Evolutionary conservation across 129 eudicot genomes (phyloP), one percentile per base, ranked within the genome.

Genomic region (Ambrosia trifida): DNA sequence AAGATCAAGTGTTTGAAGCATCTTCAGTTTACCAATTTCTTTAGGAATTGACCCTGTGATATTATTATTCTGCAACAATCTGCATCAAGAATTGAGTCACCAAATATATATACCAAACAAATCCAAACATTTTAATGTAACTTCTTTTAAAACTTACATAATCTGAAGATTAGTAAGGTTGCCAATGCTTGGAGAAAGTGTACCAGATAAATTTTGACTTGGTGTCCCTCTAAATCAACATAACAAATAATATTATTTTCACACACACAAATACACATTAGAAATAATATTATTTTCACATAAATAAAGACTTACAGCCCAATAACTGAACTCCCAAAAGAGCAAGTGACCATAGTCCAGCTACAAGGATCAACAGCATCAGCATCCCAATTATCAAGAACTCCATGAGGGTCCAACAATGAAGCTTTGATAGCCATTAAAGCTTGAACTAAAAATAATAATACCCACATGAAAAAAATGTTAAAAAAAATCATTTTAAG

Each of bases 361-460:
- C 96, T 88, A 85, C 97, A 91, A 1, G 97, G 96, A 83, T 91
- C 97, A 88, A 91, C 97, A 73, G 97, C 86, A 76, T 84, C 81
- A 45, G 80, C 94, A 86, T 91, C 97, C 97, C 97, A 91, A 56
- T 91, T 88, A 66, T 91, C 97, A 80, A 91, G 96, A 57, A 91
- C 96, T 28, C 91, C 91, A 72, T 81, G 96, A 71, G 97, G 97
- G 73, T 91, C 97, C 85, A 70, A 70, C 71, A 91, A 81, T 14
- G 79, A 81, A 78, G 85, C 84, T 83, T 86, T 91, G 36, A 91
- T 79, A 57, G 84, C 84, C 96, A 91, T 91, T 41, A 91, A 85
- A 78, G 97, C 97, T 88, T 88, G 97, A 74, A 91, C 97, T 91
- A 80, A 12, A 83, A 74, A 75, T 44, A 70, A 66, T 46, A 68